Base-by-base conservation (phyloP, 805 yeast genomes). In the Saturnispora galanensis region DNA sequence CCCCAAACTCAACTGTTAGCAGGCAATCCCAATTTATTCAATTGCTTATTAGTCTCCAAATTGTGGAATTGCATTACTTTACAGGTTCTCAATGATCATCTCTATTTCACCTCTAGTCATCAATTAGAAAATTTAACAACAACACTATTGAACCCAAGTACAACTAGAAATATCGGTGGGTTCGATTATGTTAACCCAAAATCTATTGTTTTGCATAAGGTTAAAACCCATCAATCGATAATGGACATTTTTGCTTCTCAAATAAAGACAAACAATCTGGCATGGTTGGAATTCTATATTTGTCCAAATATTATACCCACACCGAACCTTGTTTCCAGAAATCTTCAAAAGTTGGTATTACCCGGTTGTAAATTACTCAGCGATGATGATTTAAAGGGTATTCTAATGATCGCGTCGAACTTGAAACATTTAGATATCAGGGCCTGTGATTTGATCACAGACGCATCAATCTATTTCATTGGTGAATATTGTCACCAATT, bases 371-470 rank as follows among this genome's bases (percentile, higher is more conserved):
- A 71, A 50, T 60, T 65, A 2, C 69, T 85, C 3, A 76, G 74
- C 56, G 95, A 89, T 60, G 59, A 66, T 2, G 71, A 76, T 44
- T 59, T 89, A 45, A 63, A 67, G 4, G 52, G 62, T 38, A 70
- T 87, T 7, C 69, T 84, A 3, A 63, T 65, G 31, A 55, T 60
- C 40, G 76, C 89, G 52, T 81, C 83, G 8, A 69, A 69, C 34
- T 68, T 89, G 47, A 73, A 72, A 51, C 69, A 72, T 29, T 63
- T 89, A 38, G 97, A 89, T 56, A 63, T 89, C 15, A 69, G 97
- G 36, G 96, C 95, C 0, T 87, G 96, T 63, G 88, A 84, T 47
- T 64, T 67, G 46, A 76, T 89, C 13, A 70, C 86, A 3, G 96
- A 89, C 65, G 64, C 74, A 18, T 90, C 96, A 1, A 64, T 89